These are phyloP conservation scores for Globisporangium mamillatum DNA, from an alignment of 352 stramenopile species.

Conservation along the genomic window DNA sequence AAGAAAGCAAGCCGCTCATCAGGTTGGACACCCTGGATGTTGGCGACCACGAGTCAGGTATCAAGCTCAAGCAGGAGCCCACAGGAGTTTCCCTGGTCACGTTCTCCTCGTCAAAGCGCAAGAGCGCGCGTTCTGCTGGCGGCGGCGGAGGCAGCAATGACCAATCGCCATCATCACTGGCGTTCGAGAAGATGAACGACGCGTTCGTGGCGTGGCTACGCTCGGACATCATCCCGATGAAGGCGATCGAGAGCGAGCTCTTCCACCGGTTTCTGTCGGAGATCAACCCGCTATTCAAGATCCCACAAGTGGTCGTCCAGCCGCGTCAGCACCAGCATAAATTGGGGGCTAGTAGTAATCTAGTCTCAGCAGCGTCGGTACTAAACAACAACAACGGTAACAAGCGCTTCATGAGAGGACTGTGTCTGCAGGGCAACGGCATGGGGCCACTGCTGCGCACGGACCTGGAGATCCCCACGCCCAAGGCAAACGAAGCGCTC, in stretches of 20 bases:
- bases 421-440: conserved; percentile 45
- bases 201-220: conserved; percentile 43
- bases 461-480: conserved; percentile 37
- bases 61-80: conserved; percentile 21
- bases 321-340: conserved; percentile 14
- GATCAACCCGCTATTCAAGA: conserved; percentile 38
- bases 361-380: not conserved
- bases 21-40: not conserved
- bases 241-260: conserved; percentile 31
- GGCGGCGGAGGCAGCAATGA: not conserved
- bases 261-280: conserved; percentile 38
- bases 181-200: conserved; percentile 20
- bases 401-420: conserved; percentile 37
- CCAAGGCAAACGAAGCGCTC: conserved; percentile 40
- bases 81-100: not conserved
- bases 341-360: not conserved
- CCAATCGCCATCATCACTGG: not conserved
- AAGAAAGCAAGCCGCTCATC: not conserved
- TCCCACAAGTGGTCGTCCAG: conserved; percentile 37
- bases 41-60: not conserved
- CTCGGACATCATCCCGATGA: conserved; percentile 46
- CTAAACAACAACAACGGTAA: not conserved
- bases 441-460: conserved; percentile 26
- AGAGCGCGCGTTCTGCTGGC: not conserved
- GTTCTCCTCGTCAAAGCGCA: not conserved